Conservation (phyloP, 371 early-diverging fungal genomes). For the Mucor circinelloides region DNA sequence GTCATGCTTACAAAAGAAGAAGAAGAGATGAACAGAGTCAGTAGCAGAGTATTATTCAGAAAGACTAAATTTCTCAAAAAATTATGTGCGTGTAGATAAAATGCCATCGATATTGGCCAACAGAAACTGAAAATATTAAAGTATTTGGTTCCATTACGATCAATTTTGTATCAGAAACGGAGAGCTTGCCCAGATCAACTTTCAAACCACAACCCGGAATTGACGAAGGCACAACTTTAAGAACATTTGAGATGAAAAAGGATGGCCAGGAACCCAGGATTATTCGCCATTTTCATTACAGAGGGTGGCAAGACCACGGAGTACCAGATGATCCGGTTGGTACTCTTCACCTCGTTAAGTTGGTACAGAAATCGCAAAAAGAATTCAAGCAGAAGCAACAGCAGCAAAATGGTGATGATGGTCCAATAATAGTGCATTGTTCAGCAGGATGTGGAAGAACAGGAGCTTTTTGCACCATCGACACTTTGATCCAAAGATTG, state of each 20-base stretch:
- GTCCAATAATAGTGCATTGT: conserved; percentile 89
- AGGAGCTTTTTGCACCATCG: conserved; percentile 87
- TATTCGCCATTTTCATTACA: conserved; percentile 76
- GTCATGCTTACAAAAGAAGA: conserved; percentile 87
- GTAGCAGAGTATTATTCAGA: conserved; percentile 46
- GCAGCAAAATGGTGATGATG: not conserved
- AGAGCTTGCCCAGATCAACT: not conserved
- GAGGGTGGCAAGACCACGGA: conserved; percentile 84
- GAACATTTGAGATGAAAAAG: not conserved
- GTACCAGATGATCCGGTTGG: conserved; percentile 59
- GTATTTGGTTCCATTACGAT: conserved; percentile 34
- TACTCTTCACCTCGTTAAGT: conserved; percentile 55
- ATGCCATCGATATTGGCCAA: conserved; percentile 76
- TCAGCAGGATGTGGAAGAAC: conserved; percentile 95
- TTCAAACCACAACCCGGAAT: not conserved
- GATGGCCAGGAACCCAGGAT: conserved; percentile 20
- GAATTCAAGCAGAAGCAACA: conserved; percentile 34
- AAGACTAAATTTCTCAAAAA: not conserved
- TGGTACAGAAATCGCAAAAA: conserved; percentile 41
- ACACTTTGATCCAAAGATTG: conserved; percentile 51
- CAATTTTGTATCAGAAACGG: conserved; percentile 17
- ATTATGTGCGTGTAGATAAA: conserved; percentile 44
- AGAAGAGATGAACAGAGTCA: conserved; percentile 71
- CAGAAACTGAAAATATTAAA: conserved; percentile 17
- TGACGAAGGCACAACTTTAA: conserved; percentile 2